These are phyloP conservation scores for Scortechinia acanthostroma DNA, from an alignment of 2,329 filamentous ascomycete genomes.

Conservation along the genomic window DNA sequence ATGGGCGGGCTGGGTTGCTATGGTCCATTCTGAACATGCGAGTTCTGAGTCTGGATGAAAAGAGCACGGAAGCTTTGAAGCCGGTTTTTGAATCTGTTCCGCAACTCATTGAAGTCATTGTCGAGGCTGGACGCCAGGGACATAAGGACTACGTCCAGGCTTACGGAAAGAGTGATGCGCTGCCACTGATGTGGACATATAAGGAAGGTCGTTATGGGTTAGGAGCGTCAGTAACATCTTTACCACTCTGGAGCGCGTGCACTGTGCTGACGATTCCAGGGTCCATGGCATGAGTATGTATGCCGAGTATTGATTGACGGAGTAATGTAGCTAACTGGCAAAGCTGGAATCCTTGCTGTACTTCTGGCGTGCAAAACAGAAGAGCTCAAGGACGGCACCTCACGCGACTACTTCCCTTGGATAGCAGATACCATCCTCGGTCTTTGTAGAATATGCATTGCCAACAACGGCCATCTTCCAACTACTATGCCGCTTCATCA, in stretches of 20 bases:
- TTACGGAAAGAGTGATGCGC: slow-evolving; percentile 15
- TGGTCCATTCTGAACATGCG: slow-evolving; percentile 23
- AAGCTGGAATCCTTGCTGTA: slow-evolving; percentile 23
- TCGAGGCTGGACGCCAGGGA: slow-evolving; percentile 20
- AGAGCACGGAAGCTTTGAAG: slow-evolving; percentile 9
- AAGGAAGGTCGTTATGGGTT: slow-evolving; percentile 21
- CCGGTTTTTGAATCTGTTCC: slow-evolving; percentile 17
- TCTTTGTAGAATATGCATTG: slow-evolving; percentile 22
- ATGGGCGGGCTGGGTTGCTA: slow-evolving; percentile 24
- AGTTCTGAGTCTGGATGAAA: slow-evolving; percentile 6
- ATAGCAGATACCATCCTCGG: slow-evolving; percentile 21
- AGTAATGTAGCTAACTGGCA: neutral
- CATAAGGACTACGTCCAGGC: slow-evolving; percentile 15
- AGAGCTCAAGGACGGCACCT: slow-evolving; percentile 17
- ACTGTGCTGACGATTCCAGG: too few relatives aligned
- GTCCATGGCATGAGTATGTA: slow-evolving; percentile 11
- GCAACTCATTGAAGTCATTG: slow-evolving; percentile 17
- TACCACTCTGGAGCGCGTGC: too few relatives aligned
- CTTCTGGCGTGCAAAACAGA: slow-evolving; percentile 20
- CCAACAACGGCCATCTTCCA: slow-evolving; percentile 24
- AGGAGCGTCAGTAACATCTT: slow-evolving; percentile 10
- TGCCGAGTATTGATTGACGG: neutral
- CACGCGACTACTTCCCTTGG: slow-evolving; percentile 16
- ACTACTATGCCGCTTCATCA: slow-evolving; percentile 19
- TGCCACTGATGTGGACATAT: slow-evolving; percentile 30